A percentile compares a stretch with the other conserved stretches of the same genome.
Conservation (phyloP, 106 monocot genomes). For the Phalaenopsis equestris region DNA sequence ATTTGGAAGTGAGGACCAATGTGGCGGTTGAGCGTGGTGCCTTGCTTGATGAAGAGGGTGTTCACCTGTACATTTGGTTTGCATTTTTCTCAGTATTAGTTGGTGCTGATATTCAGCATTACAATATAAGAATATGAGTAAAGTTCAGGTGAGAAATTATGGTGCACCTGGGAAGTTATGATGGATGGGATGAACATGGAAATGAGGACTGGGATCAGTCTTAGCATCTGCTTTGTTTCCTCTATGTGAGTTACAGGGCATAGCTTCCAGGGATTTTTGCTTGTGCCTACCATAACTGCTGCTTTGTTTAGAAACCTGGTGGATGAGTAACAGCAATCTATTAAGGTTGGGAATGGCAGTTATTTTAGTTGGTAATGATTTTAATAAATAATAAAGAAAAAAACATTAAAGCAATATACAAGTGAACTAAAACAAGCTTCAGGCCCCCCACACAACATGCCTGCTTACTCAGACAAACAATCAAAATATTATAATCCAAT, state of each 20-base stretch:
- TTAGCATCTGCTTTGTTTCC: slow-evolving; percentile 9
- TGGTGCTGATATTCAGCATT: background rate
- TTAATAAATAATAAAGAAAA: too few relatives aligned
- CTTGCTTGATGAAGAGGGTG: slow-evolving; percentile 26
- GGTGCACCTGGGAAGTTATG: background rate
- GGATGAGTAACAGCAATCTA: background rate
- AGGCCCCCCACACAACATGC: too few relatives aligned
- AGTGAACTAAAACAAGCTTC: too few relatives aligned
- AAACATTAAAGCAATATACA: too few relatives aligned
- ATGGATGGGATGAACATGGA: slow-evolving; percentile 4
- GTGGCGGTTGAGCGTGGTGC: slow-evolving; percentile 18
- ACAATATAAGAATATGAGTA: background rate
- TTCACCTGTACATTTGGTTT: slow-evolving; percentile 6
- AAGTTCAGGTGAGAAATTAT: background rate
- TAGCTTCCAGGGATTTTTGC: slow-evolving; percentile 1
- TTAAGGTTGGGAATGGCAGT: background rate
- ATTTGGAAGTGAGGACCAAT: slow-evolving; percentile 14
- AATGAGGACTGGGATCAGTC: slow-evolving; percentile 2
- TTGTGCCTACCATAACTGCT: background rate
- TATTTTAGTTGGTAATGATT: too few relatives aligned
- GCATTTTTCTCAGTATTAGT: background rate
- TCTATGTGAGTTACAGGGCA: slow-evolving; percentile 5
- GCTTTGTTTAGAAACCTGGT: slow-evolving; percentile 6
- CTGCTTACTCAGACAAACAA: too few relatives aligned
- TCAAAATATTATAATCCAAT: too few relatives aligned